A percentile compares a stretch with the other conserved stretches of the same genome.
These are phyloP conservation scores for Rugonectria rugulosa DNA, from an alignment of 2,329 filamentous ascomycete species.

Conservation along the genomic window DNA sequence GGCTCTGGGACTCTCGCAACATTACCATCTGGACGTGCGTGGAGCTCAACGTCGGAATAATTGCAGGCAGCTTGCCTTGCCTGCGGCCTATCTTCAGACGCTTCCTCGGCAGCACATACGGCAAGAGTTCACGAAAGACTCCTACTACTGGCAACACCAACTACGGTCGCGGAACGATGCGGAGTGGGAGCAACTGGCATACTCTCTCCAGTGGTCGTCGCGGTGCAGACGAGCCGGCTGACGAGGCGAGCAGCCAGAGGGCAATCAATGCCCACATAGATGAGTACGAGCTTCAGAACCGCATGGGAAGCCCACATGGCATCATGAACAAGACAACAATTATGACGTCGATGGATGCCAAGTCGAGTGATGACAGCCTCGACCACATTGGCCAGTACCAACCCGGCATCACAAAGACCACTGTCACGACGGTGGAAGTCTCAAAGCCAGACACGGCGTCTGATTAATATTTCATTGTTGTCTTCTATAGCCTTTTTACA, in stretches of 20 bases:
- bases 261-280: constrained; percentile 35
- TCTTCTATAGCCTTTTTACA: neutral
- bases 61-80: constrained; percentile 46
- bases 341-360: constrained; percentile 32
- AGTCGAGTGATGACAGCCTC: constrained; percentile 36
- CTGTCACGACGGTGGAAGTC: constrained; percentile 37
- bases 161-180: constrained; percentile 36
- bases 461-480: neutral
- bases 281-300: constrained; percentile 39
- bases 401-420: constrained; percentile 40
- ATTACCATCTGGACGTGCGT: constrained; percentile 56
- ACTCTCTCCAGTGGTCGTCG: constrained; percentile 31
- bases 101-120: constrained; percentile 42
- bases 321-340: constrained; percentile 28
- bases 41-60: constrained; percentile 48
- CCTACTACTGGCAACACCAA: constrained; percentile 33
- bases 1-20: constrained; percentile 54
- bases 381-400: constrained; percentile 14
- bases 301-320: constrained; percentile 18
- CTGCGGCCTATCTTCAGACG: constrained; percentile 45
- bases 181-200: constrained; percentile 36
- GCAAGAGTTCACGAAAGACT: constrained; percentile 39
- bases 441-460: constrained; percentile 14
- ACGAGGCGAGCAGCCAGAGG: constrained; percentile 41
- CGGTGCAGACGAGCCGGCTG: constrained; percentile 16